These are phyloP conservation scores for Tephrocybe rancida DNA, from an alignment of 768 basidiomycete genomes.

Conservation along the genomic window DNA sequence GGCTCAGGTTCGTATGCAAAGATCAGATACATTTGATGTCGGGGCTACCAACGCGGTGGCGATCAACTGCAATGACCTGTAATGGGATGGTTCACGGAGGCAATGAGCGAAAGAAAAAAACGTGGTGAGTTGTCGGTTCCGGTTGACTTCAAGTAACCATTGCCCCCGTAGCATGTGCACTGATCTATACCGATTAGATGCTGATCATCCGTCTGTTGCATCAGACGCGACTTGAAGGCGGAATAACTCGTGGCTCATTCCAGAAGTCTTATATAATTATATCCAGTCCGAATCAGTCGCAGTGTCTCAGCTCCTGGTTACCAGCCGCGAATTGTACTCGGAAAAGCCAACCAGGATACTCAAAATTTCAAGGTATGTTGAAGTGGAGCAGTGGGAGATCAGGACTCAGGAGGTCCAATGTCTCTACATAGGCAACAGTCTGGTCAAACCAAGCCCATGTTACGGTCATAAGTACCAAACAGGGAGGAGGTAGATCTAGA, in stretches of 20 bases:
- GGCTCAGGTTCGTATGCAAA: neutral
- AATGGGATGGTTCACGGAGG: neutral
- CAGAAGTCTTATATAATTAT: neutral
- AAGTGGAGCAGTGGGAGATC: neutral
- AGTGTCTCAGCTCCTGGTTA: slow-evolving; percentile 9
- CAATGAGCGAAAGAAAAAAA: neutral
- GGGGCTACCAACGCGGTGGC: neutral
- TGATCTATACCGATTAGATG: neutral
- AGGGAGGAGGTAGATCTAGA: too few species aligned
- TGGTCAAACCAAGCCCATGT: too few species aligned
- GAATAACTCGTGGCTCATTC: neutral
- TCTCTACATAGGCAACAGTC: too few species aligned
- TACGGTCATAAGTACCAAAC: too few species aligned
- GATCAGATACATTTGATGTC: neutral
- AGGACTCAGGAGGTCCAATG: too few species aligned
- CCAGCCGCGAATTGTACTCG: neutral
- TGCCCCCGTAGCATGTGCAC: too few species aligned
- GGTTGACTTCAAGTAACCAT: neutral
- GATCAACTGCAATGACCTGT: neutral
- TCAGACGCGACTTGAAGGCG: neutral
- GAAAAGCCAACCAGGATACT: neutral
- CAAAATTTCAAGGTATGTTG: neutral
- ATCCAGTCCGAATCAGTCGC: neutral
- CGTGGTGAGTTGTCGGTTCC: neutral
- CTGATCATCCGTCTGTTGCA: neutral